Base-by-base conservation (phyloP, 768 basidiomycete species). In the Termitomyces sp. region DNA sequence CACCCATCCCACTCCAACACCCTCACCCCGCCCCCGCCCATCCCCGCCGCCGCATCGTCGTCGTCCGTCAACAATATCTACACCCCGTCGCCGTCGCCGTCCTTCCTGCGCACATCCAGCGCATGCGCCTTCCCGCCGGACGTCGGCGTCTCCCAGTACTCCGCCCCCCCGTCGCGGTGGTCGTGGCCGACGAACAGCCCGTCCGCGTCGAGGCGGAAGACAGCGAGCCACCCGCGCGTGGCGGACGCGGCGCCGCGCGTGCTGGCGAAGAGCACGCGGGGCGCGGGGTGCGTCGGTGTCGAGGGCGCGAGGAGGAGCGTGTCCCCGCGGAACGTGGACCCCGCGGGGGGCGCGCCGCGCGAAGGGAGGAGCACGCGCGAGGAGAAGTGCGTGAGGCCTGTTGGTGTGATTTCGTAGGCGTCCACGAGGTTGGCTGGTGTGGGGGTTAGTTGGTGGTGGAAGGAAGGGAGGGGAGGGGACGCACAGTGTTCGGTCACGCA, bases 401-500 rank as follows among this genome's bases (percentile, higher is more conserved):
- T 60, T 51, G 65, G 59, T 20, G 65, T 58, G 45, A 82, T 77
- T 9, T 64, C 59, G 59, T 81, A 81, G 5, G 72, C 62, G 58
- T 81, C 79, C 33, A 82, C 65, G 52, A 72, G 68, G 62, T 81
- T 82, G 11, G 76, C 80, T 50, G n/a, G 30, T 9, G 5, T n/a
- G 10, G 5, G 18, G 6, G 7, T 38, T 6, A 5, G 1, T 5
- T 38, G 18, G 49, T 20, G 8, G 24, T 30, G 5, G 5, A 30
- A 7, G 5, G 7, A 6, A 3, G 5, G 11, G 26, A 26, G 4
- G 26, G 26, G 26, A 26, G n/a, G n/a, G n/a, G 26, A 66, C 78
- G 57, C 58, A 80, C 79, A 73, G 47, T 83, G 81, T 59, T 83
- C 82, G 3, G 80, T 80, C 13, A 82, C 74, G 55, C 72, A 77